Conservation (phyloP, 2,329 filamentous ascomycete genomes). For the Ustilaginoidea virens region DNA sequence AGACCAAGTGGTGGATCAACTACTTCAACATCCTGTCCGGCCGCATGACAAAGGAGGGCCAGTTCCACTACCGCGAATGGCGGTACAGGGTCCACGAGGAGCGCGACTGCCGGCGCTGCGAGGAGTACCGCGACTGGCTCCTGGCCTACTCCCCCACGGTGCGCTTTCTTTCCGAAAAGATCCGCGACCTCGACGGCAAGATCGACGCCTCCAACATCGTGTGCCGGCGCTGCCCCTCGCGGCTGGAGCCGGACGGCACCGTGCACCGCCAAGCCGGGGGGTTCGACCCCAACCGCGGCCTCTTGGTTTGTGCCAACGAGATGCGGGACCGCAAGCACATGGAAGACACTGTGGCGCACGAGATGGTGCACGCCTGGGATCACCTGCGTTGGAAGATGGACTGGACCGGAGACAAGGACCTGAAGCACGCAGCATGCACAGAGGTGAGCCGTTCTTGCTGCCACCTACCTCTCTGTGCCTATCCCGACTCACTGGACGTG, state of each 20-base stretch:
- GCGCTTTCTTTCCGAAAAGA: conserved; percentile 72
- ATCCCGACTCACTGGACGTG: too few species aligned
- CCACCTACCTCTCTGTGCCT: too few species aligned
- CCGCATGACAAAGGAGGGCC: conserved; percentile 51
- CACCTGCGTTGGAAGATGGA: conserved; percentile 85
- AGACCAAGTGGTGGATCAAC: conserved; percentile 57
- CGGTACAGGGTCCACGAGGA: conserved; percentile 63
- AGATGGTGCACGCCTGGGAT: conserved; percentile 97
- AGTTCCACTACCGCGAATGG: conserved; percentile 62
- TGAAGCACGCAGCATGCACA: conserved; percentile 85
- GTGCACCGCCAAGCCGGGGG: conserved; percentile 59
- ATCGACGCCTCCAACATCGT: conserved; percentile 62
- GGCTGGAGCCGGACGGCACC: conserved; percentile 38
- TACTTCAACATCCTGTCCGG: conserved; percentile 73
- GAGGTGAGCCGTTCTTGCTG: conserved; percentile 58
- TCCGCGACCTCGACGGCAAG: conserved; percentile 61
- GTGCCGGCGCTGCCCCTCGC: conserved; percentile 61
- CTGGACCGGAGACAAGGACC: conserved; percentile 50
- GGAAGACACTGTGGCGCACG: conserved; percentile 89
- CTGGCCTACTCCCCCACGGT: conserved; percentile 75
- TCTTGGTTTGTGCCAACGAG: conserved; percentile 85
- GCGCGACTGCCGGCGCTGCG: conserved; percentile 66
- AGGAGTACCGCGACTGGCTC: conserved; percentile 69
- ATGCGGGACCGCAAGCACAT: conserved; percentile 65
- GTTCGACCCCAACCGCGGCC: conserved; percentile 75